Base-by-base conservation (phyloP, 2,329 filamentous ascomycete genomes). In the Fusarium guadeloupense region DNA sequence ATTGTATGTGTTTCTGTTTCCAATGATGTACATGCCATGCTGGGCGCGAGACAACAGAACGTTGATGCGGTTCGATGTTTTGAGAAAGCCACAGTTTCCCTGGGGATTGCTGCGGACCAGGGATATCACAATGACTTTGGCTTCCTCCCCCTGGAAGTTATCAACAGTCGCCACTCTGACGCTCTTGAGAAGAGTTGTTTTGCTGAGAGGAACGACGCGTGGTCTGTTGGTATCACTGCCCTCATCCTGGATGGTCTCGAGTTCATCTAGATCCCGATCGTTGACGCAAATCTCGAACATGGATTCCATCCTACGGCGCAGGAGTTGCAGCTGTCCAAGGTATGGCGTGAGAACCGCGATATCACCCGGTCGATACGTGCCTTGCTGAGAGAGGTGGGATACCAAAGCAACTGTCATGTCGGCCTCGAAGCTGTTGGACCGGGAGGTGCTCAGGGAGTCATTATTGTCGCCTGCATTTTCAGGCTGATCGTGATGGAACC, bases 101-200 rank as follows among this genome's bases (percentile, higher is more conserved):
- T 81, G 66, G 0, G 71, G 58, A 62, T 93, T 93, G 74, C 89
- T 91, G 34, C 90, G 83, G 0, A 92, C 89, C 0, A 93, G 76
- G 0, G 87, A 90, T 0, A 93, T 77, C 4, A 93, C 77, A 1
- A 93, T 79, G 9, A 93, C 77, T 45, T 90, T 88, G 2, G 86
- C 87, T 67, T 93, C 89, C 68, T 93, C 89, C 0, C 90, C 90
- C 65, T 93, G 89, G 50, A 91, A 93, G 61, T 92, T 93, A 70
- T 91, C 88, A 0, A 92, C 83, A 0, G 88, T 92, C 0, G 88
- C 87, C 7, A 44, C n/a, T n/a, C n/a, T n/a, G n/a, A n/a, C n/a
- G n/a, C n/a, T n/a, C n/a, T n/a, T n/a, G n/a, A n/a, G n/a, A n/a
- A n/a, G n/a, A n/a, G n/a, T n/a, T n/a, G n/a, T n/a, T n/a, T n/a